Conservation (phyloP, 2,329 filamentous ascomycete genomes). For the Colletotrichum sp. region DNA sequence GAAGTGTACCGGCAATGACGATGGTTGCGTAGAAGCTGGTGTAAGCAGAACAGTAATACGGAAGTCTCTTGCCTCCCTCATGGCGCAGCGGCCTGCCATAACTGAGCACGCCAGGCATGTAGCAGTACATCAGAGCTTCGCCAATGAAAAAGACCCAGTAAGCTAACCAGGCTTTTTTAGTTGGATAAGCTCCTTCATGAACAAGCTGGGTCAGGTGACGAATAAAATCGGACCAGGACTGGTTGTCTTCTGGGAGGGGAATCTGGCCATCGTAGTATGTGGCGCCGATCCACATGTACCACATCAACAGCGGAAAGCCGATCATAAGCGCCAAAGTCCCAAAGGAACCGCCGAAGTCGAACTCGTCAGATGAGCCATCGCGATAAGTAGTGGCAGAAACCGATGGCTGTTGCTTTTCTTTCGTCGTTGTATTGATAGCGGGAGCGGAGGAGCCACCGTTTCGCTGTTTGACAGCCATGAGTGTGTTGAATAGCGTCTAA, state of each 20-base stretch:
- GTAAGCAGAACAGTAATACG: conserved; percentile 93
- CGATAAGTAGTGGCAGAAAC: neutral
- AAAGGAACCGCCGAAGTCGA: conserved; percentile 82
- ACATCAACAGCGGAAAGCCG: conserved; percentile 87
- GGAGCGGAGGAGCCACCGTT: neutral
- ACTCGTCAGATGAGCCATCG: conserved; percentile 51
- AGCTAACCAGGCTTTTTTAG: conserved; percentile 75
- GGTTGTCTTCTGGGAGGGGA: conserved; percentile 65
- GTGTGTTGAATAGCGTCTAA: neutral
- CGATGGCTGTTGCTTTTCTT: neutral
- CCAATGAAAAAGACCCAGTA: conserved; percentile 95
- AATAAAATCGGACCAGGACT: conserved; percentile 71
- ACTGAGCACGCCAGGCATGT: conserved; percentile 84
- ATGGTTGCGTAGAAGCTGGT: conserved; percentile 89
- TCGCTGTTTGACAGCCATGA: neutral
- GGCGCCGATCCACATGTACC: conserved; percentile 93
- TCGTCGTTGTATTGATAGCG: neutral
- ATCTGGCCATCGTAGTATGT: conserved; percentile 83
- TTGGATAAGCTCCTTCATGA: conserved; percentile 45
- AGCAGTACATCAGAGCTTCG: conserved; percentile 82
- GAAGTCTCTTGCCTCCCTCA: conserved; percentile 81
- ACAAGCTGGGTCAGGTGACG: conserved; percentile 69
- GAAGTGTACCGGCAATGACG: conserved; percentile 69
- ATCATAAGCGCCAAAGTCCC: conserved; percentile 83
- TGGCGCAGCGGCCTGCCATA: conserved; percentile 89